A percentile compares a stretch with the other conserved stretches of the same genome.
phyloP scores from a whole-genome alignment of 2,329 filamentous ascomycete genomes.

The Cladosporium sp. region DNA sequence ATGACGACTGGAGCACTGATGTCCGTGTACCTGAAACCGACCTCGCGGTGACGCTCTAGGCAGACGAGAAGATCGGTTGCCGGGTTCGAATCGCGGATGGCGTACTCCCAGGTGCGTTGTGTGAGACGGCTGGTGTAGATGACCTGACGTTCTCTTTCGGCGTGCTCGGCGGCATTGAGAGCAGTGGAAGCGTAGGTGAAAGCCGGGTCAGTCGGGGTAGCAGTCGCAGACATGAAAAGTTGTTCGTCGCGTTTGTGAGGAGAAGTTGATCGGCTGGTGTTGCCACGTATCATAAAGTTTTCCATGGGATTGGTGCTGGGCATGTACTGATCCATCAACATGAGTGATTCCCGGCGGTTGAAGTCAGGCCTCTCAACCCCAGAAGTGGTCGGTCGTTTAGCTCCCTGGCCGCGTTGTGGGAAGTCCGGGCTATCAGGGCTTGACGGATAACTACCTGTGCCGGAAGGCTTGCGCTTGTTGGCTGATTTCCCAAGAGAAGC shows the following conservation, averaged over 20 bases:
- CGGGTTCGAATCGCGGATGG: conserved; percentile 86
- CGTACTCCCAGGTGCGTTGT: conserved; percentile 88
- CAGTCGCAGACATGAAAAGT: conserved; percentile 30
- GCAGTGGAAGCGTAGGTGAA: conserved; percentile 38
- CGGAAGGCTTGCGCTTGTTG: conserved; percentile 21
- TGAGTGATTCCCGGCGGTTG: conserved; percentile 42
- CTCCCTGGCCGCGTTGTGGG: conserved; percentile 11
- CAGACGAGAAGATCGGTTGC: conserved; percentile 91
- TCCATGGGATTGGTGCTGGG: conserved; percentile 34
- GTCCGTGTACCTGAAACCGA: conserved; percentile 95
- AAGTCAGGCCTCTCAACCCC: conserved; percentile 26
- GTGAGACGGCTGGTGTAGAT: conserved; percentile 83
- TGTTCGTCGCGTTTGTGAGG: conserved; percentile 18
- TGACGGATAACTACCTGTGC: conserved; percentile 13
- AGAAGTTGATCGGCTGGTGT: conserved; percentile 15
- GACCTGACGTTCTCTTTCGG: conserved; percentile 67
- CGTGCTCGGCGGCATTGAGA: conserved; percentile 52
- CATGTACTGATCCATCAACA: conserved; percentile 47
- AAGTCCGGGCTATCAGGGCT: conserved; percentile 15
- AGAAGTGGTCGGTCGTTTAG: conserved; percentile 17
- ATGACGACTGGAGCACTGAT: conserved; percentile 89
- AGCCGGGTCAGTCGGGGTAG: conserved; percentile 34
- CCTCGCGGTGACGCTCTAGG: conserved; percentile 81
- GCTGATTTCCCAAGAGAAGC: conserved; percentile 30
- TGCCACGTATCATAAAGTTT: conserved; percentile 26